Evolutionary conservation across 2,329 filamentous ascomycete genomes (phyloP), one percentile per base, ranked within the genome.

Genomic region (Pseudopithomyces maydicus): DNA sequence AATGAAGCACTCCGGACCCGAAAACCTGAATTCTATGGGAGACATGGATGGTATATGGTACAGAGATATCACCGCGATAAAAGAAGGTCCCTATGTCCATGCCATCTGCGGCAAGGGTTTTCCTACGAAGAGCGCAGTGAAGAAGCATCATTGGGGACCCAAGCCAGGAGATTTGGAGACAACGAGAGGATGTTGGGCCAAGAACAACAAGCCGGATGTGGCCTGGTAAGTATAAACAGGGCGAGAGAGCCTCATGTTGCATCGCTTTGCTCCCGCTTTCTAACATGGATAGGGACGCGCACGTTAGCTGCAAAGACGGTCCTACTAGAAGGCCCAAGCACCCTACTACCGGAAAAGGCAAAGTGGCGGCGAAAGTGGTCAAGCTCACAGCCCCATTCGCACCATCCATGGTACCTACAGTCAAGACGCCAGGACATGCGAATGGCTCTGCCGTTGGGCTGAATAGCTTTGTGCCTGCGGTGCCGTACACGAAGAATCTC

Each of bases 121-220:
- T 26, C 19, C 52, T 1, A 64, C 54, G 10, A 61, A 65, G 7
- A 62, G 55, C 1, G 64, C 51, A n/a, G 70, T 74, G 17, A 74
- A 69, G 55, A 73, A 73, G 36, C 72, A 74, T 50, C 73, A 74
- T 43, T 75, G 70, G 67, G 71, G 71, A 15, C 57, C 49, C 6
- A 68, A 65, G 20, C 33, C 50, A 1, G 58, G 69, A 14, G 59
- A 74, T 50, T 35, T 61, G 11, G 45, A 61, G 7, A 72, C 70
- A 1, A 67, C 49, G 15, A 72, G 61, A 15, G 72, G 72, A 2
- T 75, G 73, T 51, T 75, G 72, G 72, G 61, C 59, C 33, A 73
- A 69, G 41, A 52, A 72, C 47, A 59, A 59, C 0, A 74, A 68
- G 53, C 72, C 72, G 10, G 49, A 66, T 43, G 51, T 64, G n/a